Evolutionary conservation across 768 basidiomycete genomes (phyloP).

Genomic region (Mycena metata): DNA sequence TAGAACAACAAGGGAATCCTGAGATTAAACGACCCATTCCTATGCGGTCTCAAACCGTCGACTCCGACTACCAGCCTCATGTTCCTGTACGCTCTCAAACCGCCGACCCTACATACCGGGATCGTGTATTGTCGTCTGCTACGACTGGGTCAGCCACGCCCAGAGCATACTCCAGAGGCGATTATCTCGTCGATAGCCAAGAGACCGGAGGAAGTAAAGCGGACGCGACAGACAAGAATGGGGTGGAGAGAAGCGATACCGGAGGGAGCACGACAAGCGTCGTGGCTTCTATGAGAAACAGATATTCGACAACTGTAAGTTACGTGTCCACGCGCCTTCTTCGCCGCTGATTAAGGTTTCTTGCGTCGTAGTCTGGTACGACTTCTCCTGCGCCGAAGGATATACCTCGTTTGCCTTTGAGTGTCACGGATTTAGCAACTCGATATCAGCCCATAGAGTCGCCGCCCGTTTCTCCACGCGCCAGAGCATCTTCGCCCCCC

Average conservation of each 20-base stretch:
- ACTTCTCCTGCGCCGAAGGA: constrained; percentile 71
- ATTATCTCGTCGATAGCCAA: constrained; percentile 42
- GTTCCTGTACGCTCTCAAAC: too few species aligned
- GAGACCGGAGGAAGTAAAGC: constrained; percentile 51
- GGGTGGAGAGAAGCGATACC: constrained; percentile 66
- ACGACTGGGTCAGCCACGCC: neutral
- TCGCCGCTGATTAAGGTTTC: constrained; percentile 22
- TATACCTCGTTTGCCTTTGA: constrained; percentile 72
- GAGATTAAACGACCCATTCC: constrained; percentile 36
- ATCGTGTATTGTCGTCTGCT: constrained; percentile 22
- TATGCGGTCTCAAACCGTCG: constrained; percentile 35
- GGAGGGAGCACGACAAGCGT: constrained; percentile 67
- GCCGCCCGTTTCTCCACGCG: constrained; percentile 56
- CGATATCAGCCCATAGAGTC: constrained; percentile 67
- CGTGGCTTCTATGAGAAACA: constrained; percentile 78
- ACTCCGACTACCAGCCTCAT: constrained; percentile 24
- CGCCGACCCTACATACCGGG: neutral
- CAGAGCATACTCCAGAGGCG: constrained; percentile 34
- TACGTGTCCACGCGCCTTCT: constrained; percentile 12
- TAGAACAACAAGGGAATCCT: constrained; percentile 2
- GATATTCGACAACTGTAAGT: constrained; percentile 71
- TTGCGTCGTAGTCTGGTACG: constrained; percentile 58
- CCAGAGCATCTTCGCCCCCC: constrained; percentile 51
- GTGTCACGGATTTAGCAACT: constrained; percentile 73
- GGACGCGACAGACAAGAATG: constrained; percentile 25